Conservation (phyloP, 2,329 filamentous ascomycete species). For the Mycosphaerelloides madeirae region DNA sequence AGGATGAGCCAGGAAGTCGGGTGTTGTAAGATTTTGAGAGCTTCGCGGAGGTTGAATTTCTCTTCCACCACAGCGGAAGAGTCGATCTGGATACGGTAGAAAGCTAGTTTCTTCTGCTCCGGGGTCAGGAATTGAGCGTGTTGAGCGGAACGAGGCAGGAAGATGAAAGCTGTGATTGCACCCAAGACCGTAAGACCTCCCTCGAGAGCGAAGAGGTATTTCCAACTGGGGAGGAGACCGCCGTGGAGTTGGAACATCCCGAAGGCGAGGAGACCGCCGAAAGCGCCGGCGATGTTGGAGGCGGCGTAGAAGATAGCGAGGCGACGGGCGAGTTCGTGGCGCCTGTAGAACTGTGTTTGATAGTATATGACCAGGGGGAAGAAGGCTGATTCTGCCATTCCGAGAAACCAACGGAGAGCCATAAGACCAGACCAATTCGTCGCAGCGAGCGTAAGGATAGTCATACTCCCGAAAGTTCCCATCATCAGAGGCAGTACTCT, state of each 20-base stretch:
- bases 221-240: conserved; percentile 52
- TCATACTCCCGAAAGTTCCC: conserved; percentile 63
- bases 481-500: conserved; percentile 54
- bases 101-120: conserved; percentile 64
- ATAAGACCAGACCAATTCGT: conserved; percentile 63
- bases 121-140: conserved; percentile 61
- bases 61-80: conserved; percentile 61
- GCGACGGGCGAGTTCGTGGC: conserved; percentile 65
- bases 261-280: conserved; percentile 56
- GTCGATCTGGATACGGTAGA: conserved; percentile 70
- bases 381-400: conserved; percentile 60
- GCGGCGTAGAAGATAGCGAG: conserved; percentile 73
- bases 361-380: conserved; percentile 66
- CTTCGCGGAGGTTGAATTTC: conserved; percentile 49
- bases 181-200: conserved; percentile 54
- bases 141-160: conserved; percentile 61
- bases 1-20: conserved; percentile 53
- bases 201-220: conserved; percentile 62
- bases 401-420: conserved; percentile 64
- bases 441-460: conserved; percentile 54
- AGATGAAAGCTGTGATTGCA: conserved; percentile 62
- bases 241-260: conserved; percentile 57
- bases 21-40: conserved; percentile 51
- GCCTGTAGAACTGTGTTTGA: conserved; percentile 59
- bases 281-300: conserved; percentile 66